Evolutionary conservation across 495 filamentous ascomycete species (phyloP).

Genomic region (Aspergillus funiculosus): DNA sequence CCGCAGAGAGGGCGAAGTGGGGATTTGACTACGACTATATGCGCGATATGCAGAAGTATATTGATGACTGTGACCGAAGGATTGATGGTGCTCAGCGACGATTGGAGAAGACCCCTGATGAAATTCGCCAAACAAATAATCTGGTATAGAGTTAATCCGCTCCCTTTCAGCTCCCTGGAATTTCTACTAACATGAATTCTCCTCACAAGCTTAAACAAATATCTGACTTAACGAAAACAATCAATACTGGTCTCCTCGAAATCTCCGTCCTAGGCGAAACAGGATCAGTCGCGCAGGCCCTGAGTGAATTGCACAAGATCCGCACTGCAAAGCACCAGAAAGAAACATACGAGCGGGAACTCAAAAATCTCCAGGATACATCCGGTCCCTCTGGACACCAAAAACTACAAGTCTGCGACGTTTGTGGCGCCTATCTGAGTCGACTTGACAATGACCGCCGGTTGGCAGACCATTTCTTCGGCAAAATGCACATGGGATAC

Average conservation of each 20-base stretch:
- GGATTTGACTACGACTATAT: constrained; percentile 96
- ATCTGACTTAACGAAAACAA: constrained; percentile 67
- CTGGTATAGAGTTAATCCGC: constrained; percentile 46
- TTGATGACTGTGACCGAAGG: constrained; percentile 91
- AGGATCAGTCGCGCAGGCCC: constrained; percentile 70
- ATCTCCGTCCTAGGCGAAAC: constrained; percentile 79
- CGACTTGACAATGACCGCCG: constrained; percentile 90
- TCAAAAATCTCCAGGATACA: constrained; percentile 88
- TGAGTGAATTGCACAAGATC: constrained; percentile 81
- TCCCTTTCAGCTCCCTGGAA: neutral
- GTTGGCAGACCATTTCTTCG: constrained; percentile 95
- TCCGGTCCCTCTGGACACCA: constrained; percentile 90
- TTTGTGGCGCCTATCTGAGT: constrained; percentile 89
- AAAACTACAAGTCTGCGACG: constrained; percentile 97
- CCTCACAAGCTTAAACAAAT: constrained; percentile 68
- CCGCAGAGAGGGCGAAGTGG: constrained; percentile 65
- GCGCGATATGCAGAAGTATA: constrained; percentile 89
- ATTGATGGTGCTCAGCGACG: constrained; percentile 87
- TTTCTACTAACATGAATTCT: neutral
- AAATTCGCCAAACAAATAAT: constrained; percentile 93
- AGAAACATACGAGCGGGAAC: constrained; percentile 76
- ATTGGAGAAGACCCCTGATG: constrained; percentile 95
- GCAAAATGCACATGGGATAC: constrained; percentile 98
- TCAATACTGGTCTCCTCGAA: constrained; percentile 79
- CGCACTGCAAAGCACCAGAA: constrained; percentile 74